Evolutionary conservation across 176 grass and related monocot genomes (phyloP), one percentile per base, ranked within the genome.

Genomic region (Oryza glumipatula): DNA sequence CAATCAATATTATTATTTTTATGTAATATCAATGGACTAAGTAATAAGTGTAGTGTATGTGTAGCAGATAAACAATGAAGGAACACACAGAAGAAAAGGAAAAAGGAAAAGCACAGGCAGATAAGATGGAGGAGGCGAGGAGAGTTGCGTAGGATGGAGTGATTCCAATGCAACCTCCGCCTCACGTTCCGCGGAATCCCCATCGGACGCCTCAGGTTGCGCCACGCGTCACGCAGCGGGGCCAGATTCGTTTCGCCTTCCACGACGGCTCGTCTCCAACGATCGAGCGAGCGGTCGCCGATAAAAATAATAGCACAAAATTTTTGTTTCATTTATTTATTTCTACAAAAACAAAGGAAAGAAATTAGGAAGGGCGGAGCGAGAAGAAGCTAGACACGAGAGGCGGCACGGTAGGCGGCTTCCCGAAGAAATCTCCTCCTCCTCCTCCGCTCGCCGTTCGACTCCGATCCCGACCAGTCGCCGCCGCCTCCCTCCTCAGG

Each of bases 391-490:
- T 43, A 24, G 21, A 26, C 38, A 39, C 30, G 30, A 6, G 6
- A 6, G 5, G 38, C 38, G 38, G 72, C 35, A 90, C 54, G 73
- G 76, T 51, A 43, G 82, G 82, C 81, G 45, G 83, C 78, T 88
- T 91, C 75, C 68, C 60, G 26, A 88, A 83, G 79, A 51, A 86
- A 89, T 67, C 32, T 71, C 87, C 72, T 16, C 33, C 61, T 21
- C 36, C 32, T 71, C 87, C 77, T 16, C 45, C 61, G 26, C 72
- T 45, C 65, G 43, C 73, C 88, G 68, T 66, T 46, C 36, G 77
- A 76, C 83, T 66, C 60, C 36, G 77, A 76, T 87, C 54, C 66
- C 36, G 46, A 12, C 76, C 35, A 0, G 12, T 19, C 76, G 75
- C 72, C 65, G 74, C 44, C 77, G 36, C 63, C 30, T 1, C 30